Conservation (phyloP, 495 filamentous ascomycete genomes). For the Lepidopterella palustris region DNA sequence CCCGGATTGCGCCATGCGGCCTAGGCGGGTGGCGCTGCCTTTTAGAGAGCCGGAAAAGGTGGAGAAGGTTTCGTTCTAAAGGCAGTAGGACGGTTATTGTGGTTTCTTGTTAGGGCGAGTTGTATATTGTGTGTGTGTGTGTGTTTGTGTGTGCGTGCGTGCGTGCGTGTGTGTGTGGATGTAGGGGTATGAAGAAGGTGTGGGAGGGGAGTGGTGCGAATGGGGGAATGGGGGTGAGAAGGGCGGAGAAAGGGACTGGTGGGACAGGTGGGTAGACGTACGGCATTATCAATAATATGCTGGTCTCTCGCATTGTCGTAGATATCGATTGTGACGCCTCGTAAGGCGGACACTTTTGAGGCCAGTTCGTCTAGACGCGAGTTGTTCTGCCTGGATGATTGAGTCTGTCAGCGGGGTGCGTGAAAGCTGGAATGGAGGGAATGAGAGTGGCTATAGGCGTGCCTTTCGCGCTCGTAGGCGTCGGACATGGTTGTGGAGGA, state of each 20-base stretch:
- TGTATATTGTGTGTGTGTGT: background rate
- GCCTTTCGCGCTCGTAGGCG: conserved; percentile 88
- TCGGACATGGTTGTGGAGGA: conserved; percentile 63
- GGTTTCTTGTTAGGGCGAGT: background rate
- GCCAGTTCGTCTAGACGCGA: conserved; percentile 86
- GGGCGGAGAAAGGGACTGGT: background rate
- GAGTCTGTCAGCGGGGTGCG: background rate
- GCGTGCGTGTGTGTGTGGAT: too few relatives aligned
- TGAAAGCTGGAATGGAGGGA: background rate
- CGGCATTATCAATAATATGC: conserved; percentile 76
- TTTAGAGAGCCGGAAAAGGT: conserved; percentile 64
- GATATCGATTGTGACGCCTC: conserved; percentile 96
- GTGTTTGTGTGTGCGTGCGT: too few relatives aligned
- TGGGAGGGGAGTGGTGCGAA: background rate
- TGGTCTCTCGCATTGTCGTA: conserved; percentile 90
- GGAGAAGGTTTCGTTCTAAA: conserved; percentile 58
- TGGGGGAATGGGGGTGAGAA: background rate
- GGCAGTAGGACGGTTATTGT: background rate
- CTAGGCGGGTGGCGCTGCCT: conserved; percentile 77
- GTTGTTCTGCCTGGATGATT: conserved; percentile 73
- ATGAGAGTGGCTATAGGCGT: conserved; percentile 24
- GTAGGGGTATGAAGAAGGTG: background rate
- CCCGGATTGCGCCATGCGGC: conserved; percentile 84
- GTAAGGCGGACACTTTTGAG: conserved; percentile 81
- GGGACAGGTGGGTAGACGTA: conserved; percentile 43